Base-by-base conservation (phyloP, 139 green algal genomes). In the Chlorella sp. region DNA sequence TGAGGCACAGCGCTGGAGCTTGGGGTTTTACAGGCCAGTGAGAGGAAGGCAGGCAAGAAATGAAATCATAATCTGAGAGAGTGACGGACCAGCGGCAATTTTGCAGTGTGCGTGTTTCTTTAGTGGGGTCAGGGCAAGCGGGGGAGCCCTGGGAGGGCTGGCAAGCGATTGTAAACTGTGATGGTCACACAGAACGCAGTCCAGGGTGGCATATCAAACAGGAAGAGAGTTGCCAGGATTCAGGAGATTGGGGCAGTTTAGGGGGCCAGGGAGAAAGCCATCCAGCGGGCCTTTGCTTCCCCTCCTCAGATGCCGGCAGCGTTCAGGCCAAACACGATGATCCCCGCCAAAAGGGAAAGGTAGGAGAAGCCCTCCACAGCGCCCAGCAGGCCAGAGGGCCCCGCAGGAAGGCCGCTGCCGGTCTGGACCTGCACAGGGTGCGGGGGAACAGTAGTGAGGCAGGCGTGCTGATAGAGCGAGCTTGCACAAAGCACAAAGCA, bases 321-420 rank as follows among this genome's bases (percentile, higher is more conserved):
- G 32, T 89, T 71, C 85, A 89, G 85, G 32, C 71, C 85, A 83
- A 73, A 71, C 71, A 89, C 85, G 26, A 88, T 68, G 19, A 93
- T 60, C 22, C 84, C 91, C 14, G 81, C 88, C 36, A 91, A 85
- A 37, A 93, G 87, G 2, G 78, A 42, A 11, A 93, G 85, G 84
- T 93, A 93, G 39, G 18, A 53, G 34, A 93, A 81, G 18, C 91
- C 91, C 85, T 93, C 91, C 21, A 88, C 91, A 34, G 95, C 96
- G 18, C 96, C 96, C 84, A 98, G 92, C 39, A 97, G 91, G 30
- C 95, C 96, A 26, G 87, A 57, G 4, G 96, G 96, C 0, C 96
- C 96, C 14, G 94, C 92, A 22, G 95, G 96, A 61, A 98, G 91
- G 11, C 96, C 96, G 36, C 78, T 94, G 83, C 96, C 96, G 19